Evolutionary conservation across 345 rosid species (phyloP).

Genomic region (Arabidopsis thaliana): DNA sequence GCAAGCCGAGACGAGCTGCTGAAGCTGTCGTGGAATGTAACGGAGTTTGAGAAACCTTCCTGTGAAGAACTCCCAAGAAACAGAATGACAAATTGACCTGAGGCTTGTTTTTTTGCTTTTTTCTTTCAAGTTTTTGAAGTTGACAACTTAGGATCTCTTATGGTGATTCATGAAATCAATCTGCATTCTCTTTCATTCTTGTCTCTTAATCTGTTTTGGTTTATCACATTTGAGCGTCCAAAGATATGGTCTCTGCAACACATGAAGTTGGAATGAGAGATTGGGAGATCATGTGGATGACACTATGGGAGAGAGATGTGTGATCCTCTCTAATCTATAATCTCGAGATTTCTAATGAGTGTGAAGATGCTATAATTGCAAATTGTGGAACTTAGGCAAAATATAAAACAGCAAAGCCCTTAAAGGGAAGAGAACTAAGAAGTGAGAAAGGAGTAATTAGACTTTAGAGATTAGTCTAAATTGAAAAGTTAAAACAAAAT

Average conservation of each 20-base stretch:
- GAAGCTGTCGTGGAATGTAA: constrained; percentile 79
- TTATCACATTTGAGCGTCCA: neutral
- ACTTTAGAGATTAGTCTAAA: neutral
- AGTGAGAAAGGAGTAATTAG: neutral
- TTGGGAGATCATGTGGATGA: neutral
- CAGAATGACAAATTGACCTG: neutral
- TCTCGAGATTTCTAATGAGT: neutral
- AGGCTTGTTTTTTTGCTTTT: constrained; percentile 4
- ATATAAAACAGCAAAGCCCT: neutral
- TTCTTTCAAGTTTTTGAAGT: constrained; percentile 18
- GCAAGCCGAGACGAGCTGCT: constrained; percentile 79
- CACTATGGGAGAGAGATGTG: neutral
- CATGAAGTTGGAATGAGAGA: neutral
- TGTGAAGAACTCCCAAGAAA: constrained; percentile 19
- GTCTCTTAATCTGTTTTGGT: neutral
- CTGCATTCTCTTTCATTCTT: neutral
- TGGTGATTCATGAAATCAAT: constrained; percentile 30
- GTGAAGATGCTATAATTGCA: constrained; percentile 10
- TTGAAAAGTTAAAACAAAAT: neutral
- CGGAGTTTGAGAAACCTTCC: constrained; percentile 40
- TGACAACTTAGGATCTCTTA: constrained; percentile 14
- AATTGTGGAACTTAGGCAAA: neutral
- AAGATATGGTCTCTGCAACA: constrained; percentile 8
- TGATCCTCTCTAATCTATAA: constrained; percentile 1
- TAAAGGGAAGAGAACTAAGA: constrained; percentile 9